Percentiles rank a stretch among this genome's conserved stretches.
phyloP scores from a whole-genome alignment of 108 stramenopile genomes.

The Cyclotella baltica region DNA sequence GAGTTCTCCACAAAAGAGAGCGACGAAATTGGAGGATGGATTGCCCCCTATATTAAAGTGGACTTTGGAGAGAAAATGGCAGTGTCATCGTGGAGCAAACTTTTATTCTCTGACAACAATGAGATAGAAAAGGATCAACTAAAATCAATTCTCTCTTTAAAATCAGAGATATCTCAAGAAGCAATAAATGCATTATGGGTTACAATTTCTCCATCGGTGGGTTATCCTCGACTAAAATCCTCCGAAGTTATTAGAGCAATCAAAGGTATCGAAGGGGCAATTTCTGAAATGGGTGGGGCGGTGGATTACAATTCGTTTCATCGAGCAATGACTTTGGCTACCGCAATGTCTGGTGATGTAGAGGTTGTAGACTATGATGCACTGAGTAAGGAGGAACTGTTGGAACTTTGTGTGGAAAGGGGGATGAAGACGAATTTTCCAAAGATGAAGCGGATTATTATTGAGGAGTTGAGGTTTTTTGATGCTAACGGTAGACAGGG shows the following conservation, averaged over 20 bases:
- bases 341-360: background rate
- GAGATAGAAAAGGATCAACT: constrained; percentile 22
- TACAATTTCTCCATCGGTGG: constrained; percentile 26
- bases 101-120: constrained; percentile 27
- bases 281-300: constrained; percentile 38
- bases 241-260: constrained; percentile 30
- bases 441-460: constrained; percentile 50
- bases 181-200: constrained; percentile 32
- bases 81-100: constrained; percentile 27
- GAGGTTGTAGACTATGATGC: constrained; percentile 37
- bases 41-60: constrained; percentile 35
- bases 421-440: constrained; percentile 46
- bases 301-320: constrained; percentile 6
- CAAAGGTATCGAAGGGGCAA: constrained; percentile 29
- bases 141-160: background rate
- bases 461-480: constrained; percentile 55
- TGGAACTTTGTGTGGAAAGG: constrained; percentile 25
- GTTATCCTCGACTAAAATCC: constrained; percentile 35
- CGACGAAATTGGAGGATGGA: constrained; percentile 20
- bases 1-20: constrained; percentile 5
- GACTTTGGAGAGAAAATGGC: constrained; percentile 32
- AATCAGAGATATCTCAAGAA: background rate
- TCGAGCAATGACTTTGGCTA: background rate
- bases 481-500: constrained; percentile 49
- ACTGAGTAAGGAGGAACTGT: constrained; percentile 42